Evolutionary conservation across 176 grass and related monocot species (phyloP), one percentile per base, ranked within the genome.

Genomic region (Phyllostachys edulis): DNA sequence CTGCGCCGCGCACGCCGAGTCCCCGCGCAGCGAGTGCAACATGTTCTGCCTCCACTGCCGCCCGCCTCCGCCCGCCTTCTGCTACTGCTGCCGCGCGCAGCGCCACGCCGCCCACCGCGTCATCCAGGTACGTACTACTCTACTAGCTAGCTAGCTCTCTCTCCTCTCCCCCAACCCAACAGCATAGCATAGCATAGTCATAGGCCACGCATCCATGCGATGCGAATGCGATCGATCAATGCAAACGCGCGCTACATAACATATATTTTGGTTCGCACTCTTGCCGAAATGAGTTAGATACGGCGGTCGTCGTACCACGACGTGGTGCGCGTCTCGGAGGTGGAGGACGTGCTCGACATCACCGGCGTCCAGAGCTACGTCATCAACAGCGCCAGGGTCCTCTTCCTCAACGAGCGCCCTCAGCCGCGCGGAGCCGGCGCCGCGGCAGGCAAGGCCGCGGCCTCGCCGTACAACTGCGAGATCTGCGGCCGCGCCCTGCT

Each of bases 331-430:
- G 90, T 94, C 2, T 49, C 82, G 16, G 92, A 94, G 92, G 88
- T 94, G 54, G 85, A 94, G 57, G 86, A 90, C 85, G 87, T 84
- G 14, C 84, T 94, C 17, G 92, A 94, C 79, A 92, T 73, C 82
- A 75, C 85, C 87, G 92, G 92, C 73, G 92, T 94, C 4, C 92
- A 94, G 92, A 94, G 90, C 17, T 94, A 94, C 82, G 90, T 94
- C 82, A 94, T 94, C 90, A 94, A 94, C 92, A 92, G 92, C 87
- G 92, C 92, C 61, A 55, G 90, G 67, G 92, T 94, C 7, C 87
- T 94, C 59, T 94, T 94, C 85, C 92, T 94, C 78, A 94, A 92
- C 85, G 90, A 94, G 85, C 87, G 92, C 5, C 92, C 92, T 0
- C 92, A 92, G 85, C 90, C 90, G 20, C 87, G 92, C 10, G 87